Evolutionary conservation across 2,329 filamentous ascomycete genomes (phyloP), one percentile per base, ranked within the genome.

Genomic region (Fusarium sp.): DNA sequence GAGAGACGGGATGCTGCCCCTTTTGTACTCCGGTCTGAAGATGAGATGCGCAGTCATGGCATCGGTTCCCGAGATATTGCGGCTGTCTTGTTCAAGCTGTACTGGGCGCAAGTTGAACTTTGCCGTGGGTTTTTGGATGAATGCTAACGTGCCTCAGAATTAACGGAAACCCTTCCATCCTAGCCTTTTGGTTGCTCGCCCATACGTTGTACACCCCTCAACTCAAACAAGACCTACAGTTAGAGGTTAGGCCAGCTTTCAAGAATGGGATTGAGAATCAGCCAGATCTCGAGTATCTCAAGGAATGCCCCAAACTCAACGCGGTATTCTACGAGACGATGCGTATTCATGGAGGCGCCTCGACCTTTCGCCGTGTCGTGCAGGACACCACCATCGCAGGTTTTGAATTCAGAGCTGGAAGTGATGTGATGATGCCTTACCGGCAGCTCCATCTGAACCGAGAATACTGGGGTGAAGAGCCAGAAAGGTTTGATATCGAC

Each of bases 111-210:
- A 38, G 38, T 23, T 27, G 1, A 19, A 3, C 14, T 3, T 29
- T 9, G 5, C 4, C 2, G 0, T 4, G 7, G 7, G 0, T 2
- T 6, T 6, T 25, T 8, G 23, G 13, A 4, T 10, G 6, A 2
- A 37, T 6, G 13, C 29, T 53, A 17, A 53, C 13, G 3, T 6
- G 4, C 1, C 13, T 2, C 0, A 54, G 41, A 0, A 54, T 56
- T 3, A 56, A 54, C 1, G 49, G 31, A 13, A 54, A 32, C 10
- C 10, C 49, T 0, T 25, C 41, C 14, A 35, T 29, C 8, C 4
- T 48, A 1, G 29, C 49, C 0, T 56, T 55, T 6, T 54, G 41
- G 49, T 19, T 56, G 0, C 13, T 36, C 1, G 41, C 41, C 0
- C 35, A 33, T 14, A n/a, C 23, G 1, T 3, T 56, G 0, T 54